A percentile compares a stretch with the other conserved stretches of the same genome.
These are phyloP conservation scores for Knoxia roxburghii DNA, from an alignment of 257 asterid genomes.

Conservation along the genomic window DNA sequence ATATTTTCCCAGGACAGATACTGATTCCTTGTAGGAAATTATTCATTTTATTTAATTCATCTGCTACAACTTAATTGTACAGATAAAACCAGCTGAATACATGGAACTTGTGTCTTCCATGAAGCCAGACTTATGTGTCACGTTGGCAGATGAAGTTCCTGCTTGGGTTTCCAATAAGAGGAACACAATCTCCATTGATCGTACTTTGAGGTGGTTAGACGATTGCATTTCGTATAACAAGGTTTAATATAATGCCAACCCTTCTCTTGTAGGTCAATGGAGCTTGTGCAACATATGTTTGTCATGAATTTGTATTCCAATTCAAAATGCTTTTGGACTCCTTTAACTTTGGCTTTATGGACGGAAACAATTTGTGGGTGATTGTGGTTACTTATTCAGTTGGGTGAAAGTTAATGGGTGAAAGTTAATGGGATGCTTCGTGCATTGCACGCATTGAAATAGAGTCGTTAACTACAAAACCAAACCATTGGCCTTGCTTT, in stretches of 20 bases:
- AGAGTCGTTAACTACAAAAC: neutral
- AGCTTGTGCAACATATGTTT: neutral
- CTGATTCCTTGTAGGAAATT: neutral
- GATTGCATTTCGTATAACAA: constrained; percentile 49
- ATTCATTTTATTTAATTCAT: neutral
- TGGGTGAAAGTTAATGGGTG: neutral
- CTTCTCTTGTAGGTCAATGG: neutral
- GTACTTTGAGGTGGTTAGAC: constrained; percentile 86
- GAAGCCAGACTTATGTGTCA: constrained; percentile 81
- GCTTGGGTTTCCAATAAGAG: constrained; percentile 88
- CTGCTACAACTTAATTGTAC: constrained; percentile 7
- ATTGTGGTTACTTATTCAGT: neutral
- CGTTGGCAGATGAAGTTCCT: constrained; percentile 94
- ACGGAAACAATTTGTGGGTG: neutral
- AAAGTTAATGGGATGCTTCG: neutral
- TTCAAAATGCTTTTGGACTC: neutral
- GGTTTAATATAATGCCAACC: constrained; percentile 4
- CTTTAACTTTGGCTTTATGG: neutral
- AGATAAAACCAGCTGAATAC: constrained; percentile 68
- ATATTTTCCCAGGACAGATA: neutral
- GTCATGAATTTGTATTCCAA: neutral
- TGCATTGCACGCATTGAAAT: neutral
- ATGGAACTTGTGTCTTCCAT: constrained; percentile 62
- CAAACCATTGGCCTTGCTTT: neutral
- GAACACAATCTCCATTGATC: constrained; percentile 66